Evolutionary conservation across 345 rosid species (phyloP), one percentile per base, ranked within the genome.

Genomic region (Turritis glabra): DNA sequence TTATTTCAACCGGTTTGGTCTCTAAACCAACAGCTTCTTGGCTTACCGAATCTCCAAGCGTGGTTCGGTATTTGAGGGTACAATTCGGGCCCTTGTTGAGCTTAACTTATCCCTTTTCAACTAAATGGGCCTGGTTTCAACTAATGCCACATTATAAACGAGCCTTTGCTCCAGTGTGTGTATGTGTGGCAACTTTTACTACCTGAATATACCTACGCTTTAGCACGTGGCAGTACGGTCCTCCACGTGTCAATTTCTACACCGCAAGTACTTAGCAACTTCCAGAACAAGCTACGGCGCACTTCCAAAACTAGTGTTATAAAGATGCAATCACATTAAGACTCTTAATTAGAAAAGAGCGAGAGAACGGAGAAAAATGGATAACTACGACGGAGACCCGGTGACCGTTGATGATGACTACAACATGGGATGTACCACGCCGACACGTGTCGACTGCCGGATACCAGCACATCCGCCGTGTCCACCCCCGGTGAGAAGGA

Each of bases 401-500:
- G 35, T 47, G 62, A 44, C 27, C 10, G 38, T 64, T 57, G 63
- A 64, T 50, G 78, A 33, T 14, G 73, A 73, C 17, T 67, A 53
- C 14, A 80, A 71, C 1, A 84, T 81, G 57, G 86, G 67, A 30
- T 89, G 86, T 67, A 81, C 56, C 60, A 91, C 93, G 7, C 97
- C 97, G 15, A 84, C 76, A 38, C 82, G 74, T 64, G 73, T 72
- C 3, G 85, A 69, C 1, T 83, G 76, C 53, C 74, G 65, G 19
- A 85, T 83, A 23, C 84, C 82, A 62, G 80, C 73, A 8, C 38
- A 63, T 9, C 59, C 72, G 12, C 73, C 74, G 26, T 85, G 86
- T 69, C 95, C 93, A 0, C 91, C 95, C 0, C 84, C 93, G 3
- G 84, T 92, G 17, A 85, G 69, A 81, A 91, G 83, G 90, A 91